These are phyloP conservation scores for Dentipellis sp. DNA, from an alignment of 768 basidiomycete species.

Conservation along the genomic window DNA sequence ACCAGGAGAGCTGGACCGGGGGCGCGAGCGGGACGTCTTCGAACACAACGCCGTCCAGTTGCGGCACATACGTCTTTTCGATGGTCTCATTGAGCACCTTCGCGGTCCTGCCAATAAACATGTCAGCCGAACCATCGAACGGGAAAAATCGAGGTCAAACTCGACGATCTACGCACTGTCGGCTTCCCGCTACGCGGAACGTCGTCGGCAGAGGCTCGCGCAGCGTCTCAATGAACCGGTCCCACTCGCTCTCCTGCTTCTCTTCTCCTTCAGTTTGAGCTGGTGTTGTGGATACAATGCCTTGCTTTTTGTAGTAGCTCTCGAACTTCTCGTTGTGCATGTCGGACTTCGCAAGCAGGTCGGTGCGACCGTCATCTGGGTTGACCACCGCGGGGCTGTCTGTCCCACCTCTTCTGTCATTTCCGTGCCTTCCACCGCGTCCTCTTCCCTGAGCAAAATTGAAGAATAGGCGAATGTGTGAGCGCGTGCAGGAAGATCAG, in stretches of 20 bases:
- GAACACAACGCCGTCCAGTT: constrained; percentile 59
- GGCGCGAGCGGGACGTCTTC: constrained; percentile 71
- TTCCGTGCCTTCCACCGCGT: no score
- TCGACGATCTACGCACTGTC: constrained; percentile 48
- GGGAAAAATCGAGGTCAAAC: not conserved
- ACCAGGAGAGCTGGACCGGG: constrained; percentile 85
- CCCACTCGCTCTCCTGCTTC: constrained; percentile 49
- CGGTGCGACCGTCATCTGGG: constrained; percentile 32
- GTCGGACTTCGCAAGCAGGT: constrained; percentile 45
- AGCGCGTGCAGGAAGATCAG: no score
- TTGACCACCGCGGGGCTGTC: not conserved
- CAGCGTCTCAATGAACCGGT: constrained; percentile 53
- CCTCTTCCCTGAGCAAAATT: no score
- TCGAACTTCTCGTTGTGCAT: constrained; percentile 67
- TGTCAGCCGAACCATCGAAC: constrained; percentile 13
- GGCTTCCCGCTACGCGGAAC: constrained; percentile 84
- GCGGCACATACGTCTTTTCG: constrained; percentile 68
- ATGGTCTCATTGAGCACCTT: constrained; percentile 76
- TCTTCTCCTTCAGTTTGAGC: constrained; percentile 27
- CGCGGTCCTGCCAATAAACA: constrained; percentile 38
- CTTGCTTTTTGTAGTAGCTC: constrained; percentile 67
- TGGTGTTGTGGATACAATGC: constrained; percentile 35
- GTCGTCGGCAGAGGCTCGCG: constrained; percentile 81
- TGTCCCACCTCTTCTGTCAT: not conserved
- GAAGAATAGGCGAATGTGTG: no score